Percentiles rank a stretch among this genome's conserved stretches.
These are phyloP conservation scores for Acer negundo DNA, from an alignment of 345 rosid genomes.

Conservation along the genomic window DNA sequence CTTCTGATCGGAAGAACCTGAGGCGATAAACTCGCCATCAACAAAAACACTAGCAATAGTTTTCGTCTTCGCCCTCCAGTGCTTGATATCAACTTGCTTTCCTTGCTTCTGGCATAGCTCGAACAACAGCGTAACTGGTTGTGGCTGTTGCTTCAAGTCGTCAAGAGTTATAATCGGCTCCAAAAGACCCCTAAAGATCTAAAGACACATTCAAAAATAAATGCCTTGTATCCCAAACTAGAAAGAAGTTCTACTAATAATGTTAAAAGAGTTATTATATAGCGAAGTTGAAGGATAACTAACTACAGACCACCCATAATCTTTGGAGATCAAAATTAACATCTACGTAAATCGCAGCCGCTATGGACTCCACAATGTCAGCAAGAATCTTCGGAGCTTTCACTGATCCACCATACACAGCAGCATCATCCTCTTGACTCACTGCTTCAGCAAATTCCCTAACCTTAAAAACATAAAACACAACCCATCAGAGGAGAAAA, in stretches of 20 bases:
- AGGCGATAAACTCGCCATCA: slow-evolving; percentile 51
- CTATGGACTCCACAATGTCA: slow-evolving; percentile 73
- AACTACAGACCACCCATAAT: slow-evolving; percentile 68
- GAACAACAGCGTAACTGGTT: slow-evolving; percentile 63
- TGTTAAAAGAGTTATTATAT: neutral
- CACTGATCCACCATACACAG: slow-evolving; percentile 56
- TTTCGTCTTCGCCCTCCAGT: slow-evolving; percentile 30
- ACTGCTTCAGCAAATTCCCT: slow-evolving; percentile 59
- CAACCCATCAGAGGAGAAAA: neutral
- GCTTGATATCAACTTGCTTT: slow-evolving; percentile 48
- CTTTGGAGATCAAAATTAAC: slow-evolving; percentile 51
- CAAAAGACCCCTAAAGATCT: slow-evolving; percentile 68
- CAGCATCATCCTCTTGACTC: slow-evolving; percentile 46
- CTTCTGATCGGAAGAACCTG: slow-evolving; percentile 56
- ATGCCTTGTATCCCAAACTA: neutral
- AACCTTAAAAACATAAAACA: slow-evolving; percentile 37
- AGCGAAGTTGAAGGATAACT: neutral
- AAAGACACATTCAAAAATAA: slow-evolving; percentile 8
- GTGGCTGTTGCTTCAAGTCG: slow-evolving; percentile 63
- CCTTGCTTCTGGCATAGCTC: slow-evolving; percentile 67
- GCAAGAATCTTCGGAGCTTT: slow-evolving; percentile 90
- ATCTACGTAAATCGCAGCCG: slow-evolving; percentile 73
- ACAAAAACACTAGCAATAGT: slow-evolving; percentile 53
- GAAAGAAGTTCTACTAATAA: neutral
- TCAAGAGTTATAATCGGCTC: slow-evolving; percentile 67